Conservation (phyloP, 768 basidiomycete genomes). For the Collybia sordida region DNA sequence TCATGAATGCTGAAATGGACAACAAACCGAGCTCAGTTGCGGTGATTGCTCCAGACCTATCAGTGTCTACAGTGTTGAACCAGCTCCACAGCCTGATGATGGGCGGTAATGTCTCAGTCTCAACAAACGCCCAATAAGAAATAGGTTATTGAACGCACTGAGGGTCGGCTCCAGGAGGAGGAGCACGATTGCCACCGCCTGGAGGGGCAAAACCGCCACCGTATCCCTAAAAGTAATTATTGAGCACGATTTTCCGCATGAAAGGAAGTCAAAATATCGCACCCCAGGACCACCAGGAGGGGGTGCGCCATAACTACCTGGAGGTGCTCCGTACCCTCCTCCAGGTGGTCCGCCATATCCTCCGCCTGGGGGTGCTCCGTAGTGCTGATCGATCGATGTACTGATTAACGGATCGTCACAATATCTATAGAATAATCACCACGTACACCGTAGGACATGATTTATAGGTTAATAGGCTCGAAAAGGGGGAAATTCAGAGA, state of each 20-base stretch:
- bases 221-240: constrained; percentile 25
- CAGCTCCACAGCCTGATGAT: constrained; percentile 63
- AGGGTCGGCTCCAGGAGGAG: constrained; percentile 72
- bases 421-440: too few relatives aligned
- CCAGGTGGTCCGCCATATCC: constrained; percentile 20
- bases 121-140: neutral
- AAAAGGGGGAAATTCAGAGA: neutral
- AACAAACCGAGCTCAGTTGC: constrained; percentile 66
- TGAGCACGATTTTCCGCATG: neutral
- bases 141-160: constrained; percentile 47
- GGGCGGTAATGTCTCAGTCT: neutral
- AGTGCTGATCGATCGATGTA: constrained; percentile 5
- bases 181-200: constrained; percentile 30
- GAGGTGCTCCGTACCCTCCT: constrained; percentile 22
- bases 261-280: neutral
- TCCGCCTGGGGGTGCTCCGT: constrained; percentile 19
- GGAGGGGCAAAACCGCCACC: constrained; percentile 38
- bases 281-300: constrained; percentile 25
- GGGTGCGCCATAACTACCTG: constrained; percentile 15
- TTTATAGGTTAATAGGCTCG: neutral
- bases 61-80: constrained; percentile 69
- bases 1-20: neutral
- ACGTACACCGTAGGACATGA: neutral
- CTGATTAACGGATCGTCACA: too few relatives aligned
- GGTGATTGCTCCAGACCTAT: constrained; percentile 67